A percentile compares a stretch with the other conserved stretches of the same genome.
These are phyloP conservation scores for Delphinella strobiligena DNA, from an alignment of 2,329 filamentous ascomycete species.

Conservation along the genomic window DNA sequence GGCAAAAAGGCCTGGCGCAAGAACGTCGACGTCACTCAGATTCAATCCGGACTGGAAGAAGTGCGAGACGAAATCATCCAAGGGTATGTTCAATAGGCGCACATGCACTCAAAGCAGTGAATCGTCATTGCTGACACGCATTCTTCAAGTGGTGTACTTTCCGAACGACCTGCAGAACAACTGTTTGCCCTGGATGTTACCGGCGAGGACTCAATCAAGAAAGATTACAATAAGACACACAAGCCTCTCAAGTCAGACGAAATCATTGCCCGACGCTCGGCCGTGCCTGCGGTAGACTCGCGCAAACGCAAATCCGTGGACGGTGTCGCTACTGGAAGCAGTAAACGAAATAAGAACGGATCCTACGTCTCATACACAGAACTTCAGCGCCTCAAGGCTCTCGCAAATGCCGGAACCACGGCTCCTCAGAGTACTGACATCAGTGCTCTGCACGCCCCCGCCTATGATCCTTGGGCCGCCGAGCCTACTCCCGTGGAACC, in stretches of 20 bases:
- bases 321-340: conserved; percentile 51
- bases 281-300: conserved; percentile 63
- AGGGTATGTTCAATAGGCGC: no score
- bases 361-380: conserved; percentile 74
- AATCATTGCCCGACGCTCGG: conserved; percentile 76
- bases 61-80: conserved; percentile 82
- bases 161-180: conserved; percentile 69
- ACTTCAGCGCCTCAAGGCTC: conserved; percentile 60
- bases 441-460: conserved; percentile 14
- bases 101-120: no score
- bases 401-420: conserved; percentile 61
- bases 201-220: conserved; percentile 56
- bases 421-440: no score
- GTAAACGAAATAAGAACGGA: conserved; percentile 64
- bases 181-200: conserved; percentile 74
- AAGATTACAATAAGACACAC: conserved; percentile 51
- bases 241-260: conserved; percentile 84
- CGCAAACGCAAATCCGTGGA: conserved; percentile 64
- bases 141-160: conserved; percentile 65
- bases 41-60: conserved; percentile 70
- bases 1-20: conserved; percentile 99
- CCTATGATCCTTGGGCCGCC: conserved; percentile 69
- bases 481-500: conserved; percentile 39
- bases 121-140: no score
- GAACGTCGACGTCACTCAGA: conserved; percentile 85